Conservation (phyloP, 495 filamentous ascomycete species). For the Neurospora sp. region DNA sequence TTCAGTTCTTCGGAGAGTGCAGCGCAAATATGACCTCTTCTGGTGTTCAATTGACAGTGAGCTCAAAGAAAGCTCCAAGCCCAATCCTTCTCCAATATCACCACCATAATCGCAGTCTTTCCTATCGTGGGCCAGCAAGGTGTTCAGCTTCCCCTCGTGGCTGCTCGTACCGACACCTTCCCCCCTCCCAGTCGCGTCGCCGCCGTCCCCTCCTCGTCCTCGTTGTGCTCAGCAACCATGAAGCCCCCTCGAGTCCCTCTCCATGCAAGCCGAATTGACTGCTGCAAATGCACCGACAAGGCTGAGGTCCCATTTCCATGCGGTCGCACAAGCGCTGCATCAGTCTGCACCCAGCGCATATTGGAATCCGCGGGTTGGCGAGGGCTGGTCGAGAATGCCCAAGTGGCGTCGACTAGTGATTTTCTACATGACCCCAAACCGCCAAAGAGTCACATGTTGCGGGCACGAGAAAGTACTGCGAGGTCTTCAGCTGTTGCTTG, state of each 20-base stretch:
- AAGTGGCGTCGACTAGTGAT: background rate
- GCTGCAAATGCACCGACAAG: background rate
- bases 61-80: background rate
- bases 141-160: background rate
- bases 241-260: background rate
- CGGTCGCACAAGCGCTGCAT: background rate
- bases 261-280: background rate
- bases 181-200: background rate
- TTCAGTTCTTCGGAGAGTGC: background rate
- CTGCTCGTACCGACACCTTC: background rate
- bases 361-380: background rate
- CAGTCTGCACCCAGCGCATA: background rate
- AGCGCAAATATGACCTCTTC: background rate
- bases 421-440: background rate
- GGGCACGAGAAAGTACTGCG: background rate
- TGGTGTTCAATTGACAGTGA: background rate
- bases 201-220: background rate
- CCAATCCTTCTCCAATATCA: background rate
- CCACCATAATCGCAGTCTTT: background rate
- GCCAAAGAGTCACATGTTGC: background rate
- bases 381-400: background rate
- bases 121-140: background rate
- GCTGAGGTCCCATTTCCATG: background rate
- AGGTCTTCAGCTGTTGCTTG: background rate
- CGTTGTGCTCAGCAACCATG: background rate